These are phyloP conservation scores for Pseudisothecium myosuroides DNA, from an alignment of 225 moss, liverwort and hornwort genomes.

Conservation along the genomic window DNA sequence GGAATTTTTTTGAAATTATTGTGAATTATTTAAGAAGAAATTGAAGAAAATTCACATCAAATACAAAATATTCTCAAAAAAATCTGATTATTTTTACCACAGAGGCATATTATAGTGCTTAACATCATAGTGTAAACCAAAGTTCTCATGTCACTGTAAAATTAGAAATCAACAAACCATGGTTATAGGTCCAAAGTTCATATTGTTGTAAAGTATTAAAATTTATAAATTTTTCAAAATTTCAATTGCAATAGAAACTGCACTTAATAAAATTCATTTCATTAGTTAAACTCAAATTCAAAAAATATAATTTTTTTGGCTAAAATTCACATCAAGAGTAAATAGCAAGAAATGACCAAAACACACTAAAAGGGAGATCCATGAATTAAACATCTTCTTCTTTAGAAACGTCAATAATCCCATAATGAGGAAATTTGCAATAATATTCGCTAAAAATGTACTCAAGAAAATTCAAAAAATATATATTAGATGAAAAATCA, in stretches of 20 bases:
- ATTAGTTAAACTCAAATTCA: fast-evolving
- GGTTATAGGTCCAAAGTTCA: not conserved
- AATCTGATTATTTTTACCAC: not conserved
- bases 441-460: no score
- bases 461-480: no score
- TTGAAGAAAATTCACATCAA: not conserved
- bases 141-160: fast-evolving
- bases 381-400: not conserved
- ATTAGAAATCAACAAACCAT: not conserved
- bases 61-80: not conserved
- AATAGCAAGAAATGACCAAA: no score
- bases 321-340: no score
- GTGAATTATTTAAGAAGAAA: fast-evolving
- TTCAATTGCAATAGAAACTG: fast-evolving
- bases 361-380: no score
- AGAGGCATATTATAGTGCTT: no score
- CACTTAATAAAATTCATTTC: not conserved
- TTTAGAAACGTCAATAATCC: no score
- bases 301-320: not conserved
- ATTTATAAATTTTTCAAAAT: no score
- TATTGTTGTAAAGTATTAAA: not conserved
- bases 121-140: not conserved
- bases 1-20: not conserved
- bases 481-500: no score
- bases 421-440: no score